Base-by-base conservation (phyloP, 306 rosid genomes). In the Dryas alaskensis region DNA sequence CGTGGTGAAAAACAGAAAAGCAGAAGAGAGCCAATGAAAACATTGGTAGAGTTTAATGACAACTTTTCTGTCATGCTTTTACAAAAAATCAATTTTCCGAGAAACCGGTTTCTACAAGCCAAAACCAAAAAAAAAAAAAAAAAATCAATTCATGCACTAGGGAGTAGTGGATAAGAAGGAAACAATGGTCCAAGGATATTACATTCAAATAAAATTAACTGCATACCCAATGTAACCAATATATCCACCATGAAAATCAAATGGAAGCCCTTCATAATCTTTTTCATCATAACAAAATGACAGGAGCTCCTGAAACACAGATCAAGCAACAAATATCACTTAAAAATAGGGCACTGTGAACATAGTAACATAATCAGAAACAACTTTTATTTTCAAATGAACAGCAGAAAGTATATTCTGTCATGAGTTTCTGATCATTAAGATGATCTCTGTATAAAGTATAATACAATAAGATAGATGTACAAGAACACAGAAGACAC, bases 211-310 rank as follows among this genome's bases (percentile, higher is more conserved):
- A 79, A 68, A 65, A 75, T 43, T 51, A 48, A 73, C 71, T 77
- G 82, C 98, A 67, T 88, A 95, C 98, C 99, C 99, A 0, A 95
- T 78, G 82, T 92, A 95, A 84, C 99, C 99, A 78, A 95, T 80
- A 85, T 84, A 95, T 86, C 99, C 99, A 57, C 99, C 93, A 65
- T 88, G 87, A 75, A 95, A 95, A 81, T 95, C 98, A 73, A 95
- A 95, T 8, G 99, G 99, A 63, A 95, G 81, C 47, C 87, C 93
- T 80, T 89, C 90, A 65, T 79, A 90, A 76, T 95, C 98, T 64
- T 80, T 68, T 80, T 89, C 84, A 53, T 86, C 88, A 45, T 88
- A 88, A 67, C 48, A 78, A 74, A 90, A 85, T 57, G 90, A 86
- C 73, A 69, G 83, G 77, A 94, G 96, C 84, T 91, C 97, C 97